Conservation (phyloP, 169 alveolate species). For the Cryptosporidium sp. region DNA sequence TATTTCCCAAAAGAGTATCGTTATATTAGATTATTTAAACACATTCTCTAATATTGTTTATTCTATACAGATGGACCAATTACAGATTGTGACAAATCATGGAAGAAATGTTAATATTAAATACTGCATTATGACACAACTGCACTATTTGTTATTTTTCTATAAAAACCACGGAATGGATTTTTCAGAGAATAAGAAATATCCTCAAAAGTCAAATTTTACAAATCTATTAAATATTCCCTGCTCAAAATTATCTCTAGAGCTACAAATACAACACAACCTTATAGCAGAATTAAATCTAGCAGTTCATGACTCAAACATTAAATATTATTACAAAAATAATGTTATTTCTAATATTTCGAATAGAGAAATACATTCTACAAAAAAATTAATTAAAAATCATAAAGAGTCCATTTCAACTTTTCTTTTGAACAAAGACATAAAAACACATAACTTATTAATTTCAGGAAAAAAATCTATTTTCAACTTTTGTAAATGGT, state of each 20-base stretch:
- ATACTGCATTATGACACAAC: slow-evolving; percentile 4
- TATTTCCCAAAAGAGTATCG: slow-evolving; percentile 13
- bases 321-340: neutral
- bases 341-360: neutral
- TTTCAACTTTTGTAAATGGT: slow-evolving; percentile 37
- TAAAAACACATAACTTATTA: slow-evolving; percentile 7
- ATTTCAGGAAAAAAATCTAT: neutral
- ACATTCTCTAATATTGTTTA: neutral
- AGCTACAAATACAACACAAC: slow-evolving; percentile 17
- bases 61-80: slow-evolving; percentile 34
- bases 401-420: neutral
- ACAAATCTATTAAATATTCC: neutral
- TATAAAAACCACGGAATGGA: neutral
- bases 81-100: slow-evolving; percentile 38
- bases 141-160: slow-evolving; percentile 6
- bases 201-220: neutral
- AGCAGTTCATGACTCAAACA: slow-evolving; percentile 13
- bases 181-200: neutral
- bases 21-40: slow-evolving; percentile 19
- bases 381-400: neutral
- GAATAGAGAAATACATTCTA: neutral
- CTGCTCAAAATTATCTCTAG: slow-evolving; percentile 7
- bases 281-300: slow-evolving; percentile 22
- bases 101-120: neutral
- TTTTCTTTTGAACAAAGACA: slow-evolving; percentile 14